Base-by-base conservation (phyloP, 495 filamentous ascomycete species). In the Penicillium pancosmium region DNA sequence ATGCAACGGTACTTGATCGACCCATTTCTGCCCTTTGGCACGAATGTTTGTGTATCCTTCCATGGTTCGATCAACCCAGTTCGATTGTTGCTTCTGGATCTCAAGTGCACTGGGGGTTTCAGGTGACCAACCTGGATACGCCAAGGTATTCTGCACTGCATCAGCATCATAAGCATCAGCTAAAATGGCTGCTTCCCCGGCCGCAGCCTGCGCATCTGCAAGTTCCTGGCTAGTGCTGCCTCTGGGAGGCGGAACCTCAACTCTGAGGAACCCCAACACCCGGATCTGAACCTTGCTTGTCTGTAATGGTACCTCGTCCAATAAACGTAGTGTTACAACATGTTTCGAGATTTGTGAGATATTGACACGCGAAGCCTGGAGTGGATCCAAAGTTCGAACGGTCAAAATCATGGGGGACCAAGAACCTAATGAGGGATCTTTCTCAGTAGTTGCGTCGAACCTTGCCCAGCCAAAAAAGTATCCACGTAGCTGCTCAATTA, bases 381-480 rank as follows among this genome's bases (percentile, higher is more conserved):
- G 49, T 64, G 70, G 79, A 1, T 80, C 75, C 19, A 80, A 40
- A 0, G 52, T 55, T 10, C 59, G 64, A 10, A 78, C 65, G 2
- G 82, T 82, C 36, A 89, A 72, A 33, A 88, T 70, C 11, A 73
- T 68, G 58, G 84, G 78, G 27, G 78, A 68, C 86, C 86, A 89
- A 5, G 68, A 55, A 1, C 62, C 43, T 0, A 40, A 35, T 6
- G 59, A 19, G 4, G 52, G 36, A 2, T 65, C 66, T 16, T 69
- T 55, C 5, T 57, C 54, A 41, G 65, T 66, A 0, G 36, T 65
- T 2, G 61, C 25, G 4, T 67, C 50, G 7, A 85, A 51, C 27
- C 78, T 70, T 4, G 78, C 77, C 85, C 87, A 90, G 33, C 82
- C 86, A 58, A 88, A 86, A 61, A 86, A 89, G 44, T 86, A 75